phyloP scores from a whole-genome alignment of 2,329 filamentous ascomycete genomes.

The Fusarium incarnatum region DNA sequence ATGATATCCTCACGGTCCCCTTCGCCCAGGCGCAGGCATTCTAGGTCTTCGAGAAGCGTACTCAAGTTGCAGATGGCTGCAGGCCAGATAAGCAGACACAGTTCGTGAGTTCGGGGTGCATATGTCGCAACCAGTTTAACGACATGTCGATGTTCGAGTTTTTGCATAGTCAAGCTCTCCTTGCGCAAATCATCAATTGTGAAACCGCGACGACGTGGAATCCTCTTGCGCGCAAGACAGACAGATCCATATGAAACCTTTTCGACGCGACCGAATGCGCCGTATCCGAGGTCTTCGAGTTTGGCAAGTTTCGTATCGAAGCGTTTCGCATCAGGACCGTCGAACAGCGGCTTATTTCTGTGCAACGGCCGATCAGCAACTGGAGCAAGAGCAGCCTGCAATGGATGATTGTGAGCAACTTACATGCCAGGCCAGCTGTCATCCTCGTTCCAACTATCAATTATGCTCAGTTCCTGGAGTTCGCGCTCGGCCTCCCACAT shows the following conservation, averaged over 20 bases:
- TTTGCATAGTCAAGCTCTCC: conserved; percentile 61
- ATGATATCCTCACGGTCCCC: conserved; percentile 57
- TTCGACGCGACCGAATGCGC: conserved; percentile 59
- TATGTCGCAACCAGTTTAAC: conserved; percentile 62
- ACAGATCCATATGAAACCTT: conserved; percentile 57
- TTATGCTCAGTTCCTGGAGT: conserved; percentile 46
- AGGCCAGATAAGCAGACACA: conserved; percentile 62
- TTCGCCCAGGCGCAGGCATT: conserved; percentile 53
- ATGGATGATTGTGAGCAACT: conserved; percentile 22
- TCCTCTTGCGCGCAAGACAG: conserved; percentile 59
- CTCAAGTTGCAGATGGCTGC: conserved; percentile 60
- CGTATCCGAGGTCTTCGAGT: conserved; percentile 55
- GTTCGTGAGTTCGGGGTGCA: conserved; percentile 53
- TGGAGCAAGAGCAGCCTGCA: not conserved
- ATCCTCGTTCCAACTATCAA: conserved; percentile 50
- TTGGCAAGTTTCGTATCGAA: conserved; percentile 50
- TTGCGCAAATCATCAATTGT: conserved; percentile 57
- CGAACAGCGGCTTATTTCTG: conserved; percentile 50
- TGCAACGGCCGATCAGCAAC: conserved; percentile 12
- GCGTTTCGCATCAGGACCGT: conserved; percentile 49
- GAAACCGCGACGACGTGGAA: conserved; percentile 51
- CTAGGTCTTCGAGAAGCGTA: conserved; percentile 58
- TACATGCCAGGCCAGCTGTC: conserved; percentile 52
- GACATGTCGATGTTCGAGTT: conserved; percentile 61
- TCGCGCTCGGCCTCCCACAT: conserved; percentile 49